Evolutionary conservation across 257 asterid genomes (phyloP).

Genomic region (Solanum sitiens): DNA sequence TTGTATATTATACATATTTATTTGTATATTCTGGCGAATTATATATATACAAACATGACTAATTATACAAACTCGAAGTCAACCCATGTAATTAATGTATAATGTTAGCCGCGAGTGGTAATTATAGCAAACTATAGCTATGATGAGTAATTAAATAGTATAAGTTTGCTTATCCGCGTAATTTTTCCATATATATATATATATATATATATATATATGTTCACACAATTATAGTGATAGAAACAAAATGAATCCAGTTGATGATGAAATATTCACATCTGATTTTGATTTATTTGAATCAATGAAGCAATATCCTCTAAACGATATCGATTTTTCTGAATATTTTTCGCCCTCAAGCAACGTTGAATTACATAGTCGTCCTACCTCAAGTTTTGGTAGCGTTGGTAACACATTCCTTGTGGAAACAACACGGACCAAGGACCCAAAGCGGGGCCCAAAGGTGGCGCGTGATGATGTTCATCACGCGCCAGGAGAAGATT

Average conservation of each 20-base stretch:
- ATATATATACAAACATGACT: too few relatives aligned
- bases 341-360: background rate
- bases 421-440: background rate
- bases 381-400: background rate
- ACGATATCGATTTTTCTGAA: constrained; percentile 10
- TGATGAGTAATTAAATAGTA: too few relatives aligned
- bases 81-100: too few relatives aligned
- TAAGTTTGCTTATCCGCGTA: too few relatives aligned
- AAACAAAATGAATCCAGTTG: background rate
- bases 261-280: background rate
- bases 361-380: background rate
- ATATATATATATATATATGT: too few relatives aligned
- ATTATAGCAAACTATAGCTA: too few relatives aligned
- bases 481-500: background rate
- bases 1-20: too few relatives aligned
- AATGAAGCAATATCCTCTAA: constrained; percentile 18
- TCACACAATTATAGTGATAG: background rate
- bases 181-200: too few relatives aligned
- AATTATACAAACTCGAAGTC: too few relatives aligned
- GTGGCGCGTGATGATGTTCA: background rate
- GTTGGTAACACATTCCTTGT: background rate
- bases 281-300: constrained; percentile 21
- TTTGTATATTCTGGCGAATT: too few relatives aligned
- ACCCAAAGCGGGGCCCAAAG: background rate
- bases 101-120: too few relatives aligned